These are phyloP conservation scores for Quercus parvula DNA, from an alignment of 306 rosid genomes.

Conservation along the genomic window DNA sequence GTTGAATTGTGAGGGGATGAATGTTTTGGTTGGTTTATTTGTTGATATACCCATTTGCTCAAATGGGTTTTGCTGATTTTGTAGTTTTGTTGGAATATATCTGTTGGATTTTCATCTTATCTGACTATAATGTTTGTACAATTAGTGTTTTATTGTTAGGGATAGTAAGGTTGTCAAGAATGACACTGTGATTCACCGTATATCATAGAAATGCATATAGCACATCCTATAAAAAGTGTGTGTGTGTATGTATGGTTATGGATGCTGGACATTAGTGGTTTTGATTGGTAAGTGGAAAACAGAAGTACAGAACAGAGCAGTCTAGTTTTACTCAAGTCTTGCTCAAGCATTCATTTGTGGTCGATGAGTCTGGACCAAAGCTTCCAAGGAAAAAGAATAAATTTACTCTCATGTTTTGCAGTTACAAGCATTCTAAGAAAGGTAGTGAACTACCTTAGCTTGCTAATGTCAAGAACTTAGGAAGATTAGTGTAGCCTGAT, in stretches of 20 bases:
- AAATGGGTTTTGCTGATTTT: background rate
- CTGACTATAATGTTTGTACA: background rate
- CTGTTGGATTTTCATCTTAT: background rate
- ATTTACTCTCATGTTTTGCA: background rate
- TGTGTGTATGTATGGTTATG: background rate
- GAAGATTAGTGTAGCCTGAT: background rate
- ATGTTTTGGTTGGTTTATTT: background rate
- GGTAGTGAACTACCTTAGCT: background rate
- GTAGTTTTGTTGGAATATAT: background rate
- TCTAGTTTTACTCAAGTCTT: background rate
- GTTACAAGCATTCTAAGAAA: background rate
- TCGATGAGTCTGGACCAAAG: background rate
- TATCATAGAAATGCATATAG: background rate
- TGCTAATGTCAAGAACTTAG: background rate
- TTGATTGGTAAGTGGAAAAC: background rate
- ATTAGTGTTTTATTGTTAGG: background rate
- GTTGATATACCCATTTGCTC: background rate
- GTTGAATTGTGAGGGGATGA: background rate
- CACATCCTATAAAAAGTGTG: background rate
- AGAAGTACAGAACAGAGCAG: too few relatives aligned
- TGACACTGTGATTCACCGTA: background rate
- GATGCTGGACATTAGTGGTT: background rate
- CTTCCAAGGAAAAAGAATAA: background rate
- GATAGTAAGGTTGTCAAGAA: background rate
- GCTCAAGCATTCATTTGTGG: background rate